Evolutionary conservation across 805 yeast genomes (phyloP).

Genomic region (Peterozyma xylosa): DNA sequence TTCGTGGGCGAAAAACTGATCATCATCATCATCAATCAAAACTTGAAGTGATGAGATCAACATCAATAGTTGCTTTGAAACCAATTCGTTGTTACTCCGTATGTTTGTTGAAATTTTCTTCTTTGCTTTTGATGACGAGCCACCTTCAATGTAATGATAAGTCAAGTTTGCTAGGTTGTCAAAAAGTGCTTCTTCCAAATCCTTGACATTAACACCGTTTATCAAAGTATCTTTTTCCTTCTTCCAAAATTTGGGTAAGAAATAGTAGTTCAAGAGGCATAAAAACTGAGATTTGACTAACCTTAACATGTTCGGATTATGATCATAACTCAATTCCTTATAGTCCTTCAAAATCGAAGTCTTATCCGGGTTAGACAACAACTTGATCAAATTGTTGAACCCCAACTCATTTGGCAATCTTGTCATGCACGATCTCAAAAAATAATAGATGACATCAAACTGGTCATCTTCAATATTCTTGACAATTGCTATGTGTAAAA

Average conservation of each 20-base stretch:
- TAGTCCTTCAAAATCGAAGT: constrained; percentile 19
- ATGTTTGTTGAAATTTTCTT: constrained; percentile 16
- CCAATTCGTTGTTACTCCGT: constrained; percentile 19
- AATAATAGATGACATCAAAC: constrained; percentile 42
- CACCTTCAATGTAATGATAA: constrained; percentile 8
- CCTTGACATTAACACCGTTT: constrained; percentile 21
- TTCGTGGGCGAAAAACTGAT: constrained; percentile 1
- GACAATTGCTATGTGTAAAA: constrained; percentile 51
- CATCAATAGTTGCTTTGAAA: constrained; percentile 27
- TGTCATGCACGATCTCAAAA: constrained; percentile 48
- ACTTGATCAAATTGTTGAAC: constrained; percentile 32
- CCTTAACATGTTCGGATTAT: constrained; percentile 18
- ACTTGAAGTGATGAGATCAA: constrained; percentile 30
- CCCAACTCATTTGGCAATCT: constrained; percentile 43
- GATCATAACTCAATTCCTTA: constrained; percentile 9
- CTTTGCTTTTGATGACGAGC: constrained; percentile 1
- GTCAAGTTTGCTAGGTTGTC: constrained; percentile 17
- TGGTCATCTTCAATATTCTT: constrained; percentile 43
- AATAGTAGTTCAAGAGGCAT: constrained; percentile 25
- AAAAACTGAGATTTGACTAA: constrained; percentile 23
- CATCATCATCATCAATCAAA: constrained; percentile 14
- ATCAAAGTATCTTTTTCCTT: constrained; percentile 17
- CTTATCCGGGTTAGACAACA: constrained; percentile 25
- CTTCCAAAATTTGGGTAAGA: constrained; percentile 33
- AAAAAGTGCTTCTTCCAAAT: constrained; percentile 25